Evolutionary conservation across 1,284 basidiomycete genomes (phyloP), one percentile per base, ranked within the genome.

Genomic region (Boletus semigastroideus): DNA sequence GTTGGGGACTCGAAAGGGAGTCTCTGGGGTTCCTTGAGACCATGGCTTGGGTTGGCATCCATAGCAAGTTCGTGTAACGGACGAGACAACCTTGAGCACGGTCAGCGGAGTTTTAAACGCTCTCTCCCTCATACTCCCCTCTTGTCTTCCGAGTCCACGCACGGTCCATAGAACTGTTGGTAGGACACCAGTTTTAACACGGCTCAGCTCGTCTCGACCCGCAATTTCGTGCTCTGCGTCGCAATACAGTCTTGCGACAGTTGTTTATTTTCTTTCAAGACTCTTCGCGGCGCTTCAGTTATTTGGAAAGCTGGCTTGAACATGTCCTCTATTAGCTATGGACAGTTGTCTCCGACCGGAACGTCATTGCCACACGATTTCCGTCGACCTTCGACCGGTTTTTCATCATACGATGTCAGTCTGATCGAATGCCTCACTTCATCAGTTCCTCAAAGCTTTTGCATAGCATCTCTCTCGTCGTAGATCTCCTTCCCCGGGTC

Each of bases 1-100:
- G 58, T 59, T 53, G 71, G 63, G 22, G 72, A 70, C 62, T 87
- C 79, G 60, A 80, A 82, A 58, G 76, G 73, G 19, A 87, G 72
- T n/a, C 61, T 73, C 42, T 72, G 70, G 16, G 81, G 81, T 53
- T 80, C 75, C 49, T 72, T 74, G 48, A 77, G 64, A 33, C 67
- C 67, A 47, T 70, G 67, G 48, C 34, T 53, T 16, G 47, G 34
- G 42, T 34, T 45, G 41, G 66, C 31, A 49, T 69, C 55, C 64
- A 69, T 66, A 5, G 34, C 63, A 48, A 42, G 62, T 54, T 48
- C 43, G 38, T 40, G 46, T 54, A 33, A 34, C 39, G 43, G 34
- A 47, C 31, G 45, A 44, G 51, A 31, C 44, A 44, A 48, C 53
- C 19, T 59, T 20, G 34, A 62, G 50, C 36, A 57, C 17, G 46